Conservation (phyloP, 495 filamentous ascomycete species). For the Bacidia rubella region DNA sequence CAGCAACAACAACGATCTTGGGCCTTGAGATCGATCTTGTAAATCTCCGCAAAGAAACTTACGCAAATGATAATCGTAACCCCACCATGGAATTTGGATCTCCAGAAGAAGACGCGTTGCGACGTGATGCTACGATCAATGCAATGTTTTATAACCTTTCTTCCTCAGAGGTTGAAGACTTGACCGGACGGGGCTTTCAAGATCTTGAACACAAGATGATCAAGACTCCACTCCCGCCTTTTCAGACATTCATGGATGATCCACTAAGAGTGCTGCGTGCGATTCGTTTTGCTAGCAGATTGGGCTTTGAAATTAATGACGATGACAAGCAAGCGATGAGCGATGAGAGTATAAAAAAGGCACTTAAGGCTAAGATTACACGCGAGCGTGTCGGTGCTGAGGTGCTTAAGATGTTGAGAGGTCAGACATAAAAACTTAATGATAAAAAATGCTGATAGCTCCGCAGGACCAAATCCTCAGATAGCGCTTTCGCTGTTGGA, state of each 20-base stretch:
- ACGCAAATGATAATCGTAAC: conserved; percentile 71
- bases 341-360: conserved; percentile 54
- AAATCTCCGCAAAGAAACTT: conserved; percentile 85
- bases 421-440: too few relatives aligned
- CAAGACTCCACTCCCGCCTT: conserved; percentile 75
- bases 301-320: conserved; percentile 62
- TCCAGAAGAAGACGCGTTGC: conserved; percentile 73
- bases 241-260: conserved; percentile 90
- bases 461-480: conserved; percentile 52
- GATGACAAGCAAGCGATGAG: conserved; percentile 62
- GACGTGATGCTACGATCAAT: conserved; percentile 89
- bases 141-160: conserved; percentile 93
- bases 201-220: conserved; percentile 64
- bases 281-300: conserved; percentile 76
- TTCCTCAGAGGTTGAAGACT: conserved; percentile 62
- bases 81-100: conserved; percentile 91
- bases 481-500: conserved; percentile 59
- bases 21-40: conserved; percentile 89
- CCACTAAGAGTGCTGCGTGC: conserved; percentile 80
- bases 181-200: conserved; percentile 55
- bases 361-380: conserved; percentile 79
- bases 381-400: conserved; percentile 76
- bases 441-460: neutral
- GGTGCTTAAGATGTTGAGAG: conserved; percentile 79
- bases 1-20: conserved; percentile 71